These are phyloP conservation scores for Talaromyces sp. DNA, from an alignment of 2,329 filamentous ascomycete species.

Conservation along the genomic window DNA sequence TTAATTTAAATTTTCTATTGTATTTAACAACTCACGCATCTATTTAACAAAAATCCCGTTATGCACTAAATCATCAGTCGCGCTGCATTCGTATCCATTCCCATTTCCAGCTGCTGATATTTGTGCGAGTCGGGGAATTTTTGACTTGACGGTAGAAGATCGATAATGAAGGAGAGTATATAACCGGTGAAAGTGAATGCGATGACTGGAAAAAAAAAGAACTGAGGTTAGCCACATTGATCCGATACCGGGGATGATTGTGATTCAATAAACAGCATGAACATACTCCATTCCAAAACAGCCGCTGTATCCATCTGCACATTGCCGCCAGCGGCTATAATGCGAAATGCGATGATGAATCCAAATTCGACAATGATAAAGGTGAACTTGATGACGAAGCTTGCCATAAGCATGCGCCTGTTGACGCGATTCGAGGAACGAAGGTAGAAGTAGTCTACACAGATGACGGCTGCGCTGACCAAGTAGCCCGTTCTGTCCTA, in stretches of 20 bases:
- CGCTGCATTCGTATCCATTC: background rate
- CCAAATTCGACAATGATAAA: constrained; percentile 21
- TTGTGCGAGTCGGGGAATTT: constrained; percentile 11
- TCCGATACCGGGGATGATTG: too few species aligned
- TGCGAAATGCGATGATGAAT: constrained; percentile 21
- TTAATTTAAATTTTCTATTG: too few species aligned
- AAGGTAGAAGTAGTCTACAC: constrained; percentile 22
- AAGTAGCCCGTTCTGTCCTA: constrained; percentile 14
- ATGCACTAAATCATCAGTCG: constrained; percentile 4
- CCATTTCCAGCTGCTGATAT: constrained; percentile 22
- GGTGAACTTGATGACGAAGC: constrained; percentile 20
- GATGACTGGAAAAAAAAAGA: constrained; percentile 11
- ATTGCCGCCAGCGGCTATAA: constrained; percentile 15
- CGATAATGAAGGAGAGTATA: constrained; percentile 21
- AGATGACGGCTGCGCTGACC: constrained; percentile 19
- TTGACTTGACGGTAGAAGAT: constrained; percentile 15
- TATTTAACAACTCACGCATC: too few species aligned
- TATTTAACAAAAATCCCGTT: too few species aligned
- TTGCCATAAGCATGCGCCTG: constrained; percentile 18
- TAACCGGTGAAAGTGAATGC: constrained; percentile 23
- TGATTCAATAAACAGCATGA: too few species aligned
- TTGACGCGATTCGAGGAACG: constrained; percentile 12
- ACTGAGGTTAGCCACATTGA: too few species aligned
- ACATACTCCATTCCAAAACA: constrained; percentile 21
- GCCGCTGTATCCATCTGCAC: constrained; percentile 18